These are phyloP conservation scores for Aspergillus biplanus DNA, from an alignment of 495 filamentous ascomycete genomes.

Conservation along the genomic window DNA sequence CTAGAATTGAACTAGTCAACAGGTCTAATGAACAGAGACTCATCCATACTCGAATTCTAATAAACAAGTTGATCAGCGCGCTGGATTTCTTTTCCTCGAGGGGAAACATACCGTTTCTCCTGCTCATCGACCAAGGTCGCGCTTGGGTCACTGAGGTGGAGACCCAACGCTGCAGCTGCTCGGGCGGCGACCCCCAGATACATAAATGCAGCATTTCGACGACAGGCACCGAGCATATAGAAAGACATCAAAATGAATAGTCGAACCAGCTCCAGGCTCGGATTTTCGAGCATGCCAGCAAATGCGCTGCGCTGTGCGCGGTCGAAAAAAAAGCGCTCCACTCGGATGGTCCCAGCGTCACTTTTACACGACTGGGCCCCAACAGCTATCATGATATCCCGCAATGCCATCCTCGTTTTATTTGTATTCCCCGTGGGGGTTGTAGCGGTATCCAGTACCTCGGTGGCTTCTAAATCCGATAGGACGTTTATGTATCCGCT, in stretches of 20 bases:
- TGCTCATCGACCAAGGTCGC: slow-evolving; percentile 7
- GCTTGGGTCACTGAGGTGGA: slow-evolving; percentile 31
- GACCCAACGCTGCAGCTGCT: slow-evolving; percentile 46
- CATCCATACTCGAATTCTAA: slow-evolving; percentile 42
- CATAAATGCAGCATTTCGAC: slow-evolving; percentile 54
- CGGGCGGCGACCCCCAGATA: slow-evolving; percentile 50
- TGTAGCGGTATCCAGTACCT: slow-evolving; percentile 16
- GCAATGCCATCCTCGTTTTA: slow-evolving; percentile 33
- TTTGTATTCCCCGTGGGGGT: slow-evolving; percentile 18
- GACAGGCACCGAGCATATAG: slow-evolving; percentile 53
- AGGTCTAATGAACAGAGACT: slow-evolving; percentile 50
- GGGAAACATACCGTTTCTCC: slow-evolving; percentile 28
- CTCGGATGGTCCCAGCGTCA: slow-evolving; percentile 24
- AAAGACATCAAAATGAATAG: slow-evolving; percentile 49
- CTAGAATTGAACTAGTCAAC: slow-evolving; percentile 47
- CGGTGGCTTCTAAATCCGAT: slow-evolving; percentile 23
- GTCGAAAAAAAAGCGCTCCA: slow-evolving; percentile 41
- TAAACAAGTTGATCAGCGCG: slow-evolving; percentile 1
- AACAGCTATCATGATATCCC: slow-evolving; percentile 47
- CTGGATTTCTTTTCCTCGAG: background rate
- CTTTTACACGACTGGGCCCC: slow-evolving; percentile 43
- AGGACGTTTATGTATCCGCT: slow-evolving; percentile 39
- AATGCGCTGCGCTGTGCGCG: slow-evolving; percentile 44
- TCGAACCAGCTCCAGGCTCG: slow-evolving; percentile 44
- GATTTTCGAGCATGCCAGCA: slow-evolving; percentile 45